Evolutionary conservation across 345 rosid species (phyloP).

Genomic region (Noccaea bulbosa): DNA sequence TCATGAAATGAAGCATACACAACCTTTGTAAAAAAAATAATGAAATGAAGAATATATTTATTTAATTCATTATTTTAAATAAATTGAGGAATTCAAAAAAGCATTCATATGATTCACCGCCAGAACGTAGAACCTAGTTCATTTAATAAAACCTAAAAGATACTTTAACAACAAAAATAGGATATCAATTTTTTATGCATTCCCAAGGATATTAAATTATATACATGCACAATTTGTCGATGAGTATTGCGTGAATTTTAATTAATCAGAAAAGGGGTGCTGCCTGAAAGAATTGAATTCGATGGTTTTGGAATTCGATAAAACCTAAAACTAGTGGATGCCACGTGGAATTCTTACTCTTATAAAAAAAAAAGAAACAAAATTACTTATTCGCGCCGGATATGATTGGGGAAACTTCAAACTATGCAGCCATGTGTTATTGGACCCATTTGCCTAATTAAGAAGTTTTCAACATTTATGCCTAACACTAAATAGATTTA

Average conservation of each 20-base stretch:
- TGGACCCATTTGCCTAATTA: slow-evolving; percentile 40
- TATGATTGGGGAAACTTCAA: slow-evolving; percentile 42
- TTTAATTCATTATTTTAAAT: not conserved
- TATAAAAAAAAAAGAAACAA: not conserved
- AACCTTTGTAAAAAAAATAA: not conserved
- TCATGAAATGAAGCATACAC: slow-evolving; percentile 12
- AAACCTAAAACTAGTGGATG: slow-evolving; percentile 23
- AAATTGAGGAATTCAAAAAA: slow-evolving; percentile 18
- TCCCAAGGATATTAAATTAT: slow-evolving; percentile 24
- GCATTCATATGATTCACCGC: slow-evolving; percentile 35
- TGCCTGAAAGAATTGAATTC: slow-evolving; percentile 32
- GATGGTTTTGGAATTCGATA: slow-evolving; percentile 34
- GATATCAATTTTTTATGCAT: not conserved
- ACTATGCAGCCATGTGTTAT: slow-evolving; percentile 40
- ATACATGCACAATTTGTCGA: not conserved
- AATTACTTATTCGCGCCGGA: slow-evolving; percentile 34
- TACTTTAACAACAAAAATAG: not conserved
- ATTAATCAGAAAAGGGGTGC: slow-evolving; percentile 28
- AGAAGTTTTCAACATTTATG: slow-evolving; percentile 16
- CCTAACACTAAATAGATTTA: slow-evolving; percentile 6
- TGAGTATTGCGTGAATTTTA: slow-evolving; percentile 24
- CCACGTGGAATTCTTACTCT: slow-evolving; percentile 42
- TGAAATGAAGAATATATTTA: slow-evolving; percentile 8
- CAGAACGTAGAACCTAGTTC: slow-evolving; percentile 40
- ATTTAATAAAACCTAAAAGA: slow-evolving; percentile 21